A percentile compares a stretch with the other conserved stretches of the same genome.
Conservation (phyloP, 1,139 yeast species). For the Insectozyma bohioensis region DNA sequence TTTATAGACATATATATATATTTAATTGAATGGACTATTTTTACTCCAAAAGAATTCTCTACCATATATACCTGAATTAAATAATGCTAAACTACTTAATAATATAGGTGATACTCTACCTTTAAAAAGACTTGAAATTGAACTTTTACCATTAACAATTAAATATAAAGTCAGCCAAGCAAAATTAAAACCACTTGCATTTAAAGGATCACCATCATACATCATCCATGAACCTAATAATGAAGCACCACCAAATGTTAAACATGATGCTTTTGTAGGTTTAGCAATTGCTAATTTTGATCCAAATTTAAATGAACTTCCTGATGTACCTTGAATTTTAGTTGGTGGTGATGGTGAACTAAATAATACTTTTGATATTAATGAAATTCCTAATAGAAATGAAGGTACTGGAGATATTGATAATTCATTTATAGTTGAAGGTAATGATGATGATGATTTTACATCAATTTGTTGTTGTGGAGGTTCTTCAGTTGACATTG, state of each 20-base stretch:
- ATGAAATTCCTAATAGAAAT: conserved; percentile 13
- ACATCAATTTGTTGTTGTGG: too few relatives aligned
- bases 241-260: conserved; percentile 64
- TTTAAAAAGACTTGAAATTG: conserved; percentile 41
- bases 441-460: background rate
- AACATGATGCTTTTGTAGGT: conserved; percentile 41
- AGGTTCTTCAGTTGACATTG: too few relatives aligned
- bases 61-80: conserved; percentile 69
- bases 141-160: conserved; percentile 68
- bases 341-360: conserved; percentile 3
- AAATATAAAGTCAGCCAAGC: conserved; percentile 86
- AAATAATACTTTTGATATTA: conserved; percentile 11
- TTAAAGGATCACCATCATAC: conserved; percentile 73
- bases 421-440: conserved; percentile 10
- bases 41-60: conserved; percentile 55
- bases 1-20: conserved; percentile 1
- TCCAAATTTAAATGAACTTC: conserved; percentile 9
- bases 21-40: conserved; percentile 10
- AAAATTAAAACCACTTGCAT: conserved; percentile 84
- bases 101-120: conserved; percentile 60
- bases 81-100: conserved; percentile 57
- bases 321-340: conserved; percentile 8
- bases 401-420: conserved; percentile 17
- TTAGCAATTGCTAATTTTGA: conserved; percentile 17
- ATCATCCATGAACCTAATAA: conserved; percentile 82